phyloP scores from a whole-genome alignment of 176 grass and related monocot species.

The Aegilops longissima region DNA sequence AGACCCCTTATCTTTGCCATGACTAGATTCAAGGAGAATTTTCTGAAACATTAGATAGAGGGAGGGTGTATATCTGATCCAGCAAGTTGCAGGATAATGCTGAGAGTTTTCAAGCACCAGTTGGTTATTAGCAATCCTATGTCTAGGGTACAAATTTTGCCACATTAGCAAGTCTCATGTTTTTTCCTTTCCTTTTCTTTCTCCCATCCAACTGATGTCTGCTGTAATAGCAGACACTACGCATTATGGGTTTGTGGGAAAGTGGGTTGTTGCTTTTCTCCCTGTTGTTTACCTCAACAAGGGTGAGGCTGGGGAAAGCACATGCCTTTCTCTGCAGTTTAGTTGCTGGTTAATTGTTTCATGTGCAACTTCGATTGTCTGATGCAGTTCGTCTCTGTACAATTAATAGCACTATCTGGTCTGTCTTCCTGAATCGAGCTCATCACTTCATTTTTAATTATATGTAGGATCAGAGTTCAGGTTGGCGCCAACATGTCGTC shows the following conservation, averaged over 20 bases:
- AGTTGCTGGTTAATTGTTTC: neutral
- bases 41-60: neutral
- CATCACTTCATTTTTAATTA: neutral
- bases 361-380: neutral
- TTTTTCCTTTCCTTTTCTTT: neutral
- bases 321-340: neutral
- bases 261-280: neutral
- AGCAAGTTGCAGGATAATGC: neutral
- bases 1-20: neutral
- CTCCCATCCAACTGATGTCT: neutral
- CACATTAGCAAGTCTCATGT: neutral
- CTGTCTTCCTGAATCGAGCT: neutral
- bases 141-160: neutral
- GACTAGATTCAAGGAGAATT: neutral
- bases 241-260: neutral
- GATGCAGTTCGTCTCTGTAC: neutral
- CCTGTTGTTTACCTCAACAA: neutral
- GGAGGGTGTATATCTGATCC: neutral
- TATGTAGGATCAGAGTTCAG: neutral
- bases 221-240: neutral
- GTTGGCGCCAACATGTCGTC: constrained; percentile 45
- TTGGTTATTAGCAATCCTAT: neutral
- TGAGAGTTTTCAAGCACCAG: neutral
- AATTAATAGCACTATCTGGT: neutral
- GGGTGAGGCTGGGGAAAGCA: neutral